A percentile compares a stretch with the other conserved stretches of the same genome.
Evolutionary conservation across 2,329 filamentous ascomycete genomes (phyloP).

Genomic region (Aspergillus phoenicis): DNA sequence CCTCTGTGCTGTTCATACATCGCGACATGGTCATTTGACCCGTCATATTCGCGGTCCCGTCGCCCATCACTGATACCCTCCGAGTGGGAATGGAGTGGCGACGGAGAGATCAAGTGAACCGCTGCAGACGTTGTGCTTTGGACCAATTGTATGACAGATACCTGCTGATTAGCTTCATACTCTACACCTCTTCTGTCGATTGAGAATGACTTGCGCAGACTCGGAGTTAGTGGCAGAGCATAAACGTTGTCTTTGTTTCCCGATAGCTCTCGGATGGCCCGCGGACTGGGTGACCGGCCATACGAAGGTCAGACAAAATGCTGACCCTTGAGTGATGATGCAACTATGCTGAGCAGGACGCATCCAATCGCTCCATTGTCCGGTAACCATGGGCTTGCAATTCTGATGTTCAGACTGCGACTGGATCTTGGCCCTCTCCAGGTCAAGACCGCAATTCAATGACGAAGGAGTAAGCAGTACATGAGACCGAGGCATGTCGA

Average conservation of each 20-base stretch:
- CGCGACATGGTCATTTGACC: neutral
- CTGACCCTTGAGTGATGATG: neutral
- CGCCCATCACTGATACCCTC: neutral
- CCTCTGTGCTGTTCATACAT: neutral
- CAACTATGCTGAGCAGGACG: neutral
- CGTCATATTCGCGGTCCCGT: neutral
- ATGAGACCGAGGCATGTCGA: neutral
- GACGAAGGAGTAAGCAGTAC: neutral
- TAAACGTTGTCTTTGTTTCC: neutral
- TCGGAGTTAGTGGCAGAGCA: neutral
- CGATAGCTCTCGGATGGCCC: neutral
- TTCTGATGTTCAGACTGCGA: neutral
- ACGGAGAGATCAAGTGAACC: neutral
- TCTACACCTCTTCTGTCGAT: neutral
- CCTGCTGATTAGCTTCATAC: neutral
- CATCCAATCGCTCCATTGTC: neutral
- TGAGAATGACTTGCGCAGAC: neutral
- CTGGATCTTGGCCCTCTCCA: neutral
- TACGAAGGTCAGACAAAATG: slow-evolving; percentile 1
- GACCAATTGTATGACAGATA: neutral
- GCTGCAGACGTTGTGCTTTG: neutral
- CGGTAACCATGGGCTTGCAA: neutral
- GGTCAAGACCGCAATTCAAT: neutral
- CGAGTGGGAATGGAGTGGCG: neutral
- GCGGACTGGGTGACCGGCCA: neutral